These are phyloP conservation scores for Sporothrix schenckii DNA, from an alignment of 2,329 filamentous ascomycete genomes.

Conservation along the genomic window DNA sequence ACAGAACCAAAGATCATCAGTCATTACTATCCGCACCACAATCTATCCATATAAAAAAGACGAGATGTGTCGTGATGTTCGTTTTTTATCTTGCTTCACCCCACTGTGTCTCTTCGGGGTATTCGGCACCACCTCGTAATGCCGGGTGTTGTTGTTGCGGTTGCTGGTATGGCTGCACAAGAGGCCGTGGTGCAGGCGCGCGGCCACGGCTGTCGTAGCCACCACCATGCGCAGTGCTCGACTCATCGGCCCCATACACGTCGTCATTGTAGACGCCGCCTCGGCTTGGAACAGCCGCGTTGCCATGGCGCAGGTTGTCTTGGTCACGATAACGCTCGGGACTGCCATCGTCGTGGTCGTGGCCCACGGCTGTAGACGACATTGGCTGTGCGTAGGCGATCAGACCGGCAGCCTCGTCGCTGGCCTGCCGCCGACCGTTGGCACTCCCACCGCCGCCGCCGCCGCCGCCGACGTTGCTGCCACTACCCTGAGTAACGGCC, in stretches of 20 bases:
- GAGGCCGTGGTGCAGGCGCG: not conserved
- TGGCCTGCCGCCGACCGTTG: constrained; percentile 31
- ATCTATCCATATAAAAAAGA: not conserved
- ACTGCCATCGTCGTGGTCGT: constrained; percentile 24
- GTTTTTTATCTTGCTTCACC: constrained; percentile 25
- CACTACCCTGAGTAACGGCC: not conserved
- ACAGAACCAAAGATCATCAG: constrained; percentile 25
- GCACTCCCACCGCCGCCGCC: not conserved
- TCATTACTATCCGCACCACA: constrained; percentile 20
- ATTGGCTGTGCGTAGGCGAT: constrained; percentile 46
- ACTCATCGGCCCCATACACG: constrained; percentile 10
- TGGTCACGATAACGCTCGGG: constrained; percentile 32
- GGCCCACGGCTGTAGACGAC: constrained; percentile 32
- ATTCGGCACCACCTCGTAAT: not conserved
- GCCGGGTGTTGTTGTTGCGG: constrained; percentile 1
- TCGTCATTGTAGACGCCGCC: constrained; percentile 22
- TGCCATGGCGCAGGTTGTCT: not conserved
- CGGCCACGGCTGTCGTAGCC: constrained; percentile 10
- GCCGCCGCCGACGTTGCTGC: not conserved
- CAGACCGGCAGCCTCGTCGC: constrained; percentile 41
- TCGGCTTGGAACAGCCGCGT: not conserved
- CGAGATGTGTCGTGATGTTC: not conserved
- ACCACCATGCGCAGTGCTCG: constrained; percentile 7
- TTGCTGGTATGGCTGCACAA: constrained; percentile 15
- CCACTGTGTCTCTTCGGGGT: constrained; percentile 23